Base-by-base conservation (phyloP, 306 rosid genomes). In the Cucurbita argyrosperma region DNA sequence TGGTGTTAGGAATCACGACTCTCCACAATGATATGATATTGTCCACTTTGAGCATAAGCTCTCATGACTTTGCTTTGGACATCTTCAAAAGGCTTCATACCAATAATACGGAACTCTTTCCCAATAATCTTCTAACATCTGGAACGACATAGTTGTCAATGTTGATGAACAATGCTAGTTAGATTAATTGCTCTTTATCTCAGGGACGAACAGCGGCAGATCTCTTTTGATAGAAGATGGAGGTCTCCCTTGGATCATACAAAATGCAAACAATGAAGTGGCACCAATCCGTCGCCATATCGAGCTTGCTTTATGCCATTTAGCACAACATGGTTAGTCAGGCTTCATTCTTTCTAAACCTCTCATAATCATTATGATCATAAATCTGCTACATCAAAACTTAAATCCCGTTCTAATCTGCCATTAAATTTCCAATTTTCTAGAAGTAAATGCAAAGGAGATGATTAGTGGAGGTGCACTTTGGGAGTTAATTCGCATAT, bases 201-300 rank as follows among this genome's bases (percentile, higher is more conserved):
- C 87, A 91, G 99, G 96, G 71, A 69, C 75, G 74, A 88, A 87
- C 79, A 80, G 79, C 79, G 95, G 90, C 30, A 85, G 85, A 79
- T 95, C 99, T 14, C 77, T 95, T 77, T 77, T 95, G 83, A 86
- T 95, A 78, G 97, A 95, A 80, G 99, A 91, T 71, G 99, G 99
- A 37, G 96, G 91, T 35, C 96, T 95, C 77, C 91, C 96, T 18
- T 95, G 99, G 99, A 91, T 95, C 78, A 96, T 95, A 75, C 97
- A 95, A 80, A 89, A 91, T 80, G 96, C 97, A 64, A 91, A 89
- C 23, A 86, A 82, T 8, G 97, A 91, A 82, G 90, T 93, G 55
- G 88, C 97, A n/a, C 96, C 99, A 62, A 91, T 95, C 83, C 88
- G 96, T 84, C 99, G 92, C 82, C 99, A 91, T 88, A 84, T 95